These are phyloP conservation scores for Arachis hypogaea DNA, from an alignment of 306 rosid genomes.

Conservation along the genomic window DNA sequence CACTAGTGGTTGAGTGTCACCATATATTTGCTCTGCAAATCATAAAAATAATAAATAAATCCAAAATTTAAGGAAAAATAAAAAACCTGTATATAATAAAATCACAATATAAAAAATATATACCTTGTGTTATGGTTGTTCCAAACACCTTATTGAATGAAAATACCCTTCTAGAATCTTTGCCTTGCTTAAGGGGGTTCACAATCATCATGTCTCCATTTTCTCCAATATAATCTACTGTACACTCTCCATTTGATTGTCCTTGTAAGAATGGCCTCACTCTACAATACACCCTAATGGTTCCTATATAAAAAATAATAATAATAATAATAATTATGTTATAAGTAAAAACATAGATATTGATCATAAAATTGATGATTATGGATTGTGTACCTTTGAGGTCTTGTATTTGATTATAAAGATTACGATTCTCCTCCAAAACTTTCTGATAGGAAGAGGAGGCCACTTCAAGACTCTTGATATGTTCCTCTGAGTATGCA, in stretches of 20 bases:
- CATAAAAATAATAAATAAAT: constrained; percentile 5
- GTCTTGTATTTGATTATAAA: constrained; percentile 98
- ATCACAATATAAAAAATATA: constrained; percentile 16
- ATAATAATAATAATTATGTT: background rate
- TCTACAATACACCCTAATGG: constrained; percentile 92
- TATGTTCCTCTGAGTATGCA: constrained; percentile 63
- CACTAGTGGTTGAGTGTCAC: constrained; percentile 76
- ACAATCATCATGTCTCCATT: constrained; percentile 93
- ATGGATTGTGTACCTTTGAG: constrained; percentile 70
- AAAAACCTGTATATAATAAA: no score
- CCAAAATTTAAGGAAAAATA: background rate
- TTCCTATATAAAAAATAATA: constrained; percentile 56
- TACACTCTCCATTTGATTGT: constrained; percentile 69
- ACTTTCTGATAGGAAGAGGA: constrained; percentile 90
- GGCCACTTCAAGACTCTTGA: constrained; percentile 78
- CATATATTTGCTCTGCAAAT: constrained; percentile 89
- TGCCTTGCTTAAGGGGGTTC: constrained; percentile 87
- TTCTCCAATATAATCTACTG: constrained; percentile 95
- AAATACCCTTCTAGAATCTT: constrained; percentile 87
- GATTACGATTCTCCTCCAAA: constrained; percentile 84
- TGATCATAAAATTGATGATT: background rate
- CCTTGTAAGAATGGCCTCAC: constrained; percentile 89
- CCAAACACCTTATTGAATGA: constrained; percentile 88
- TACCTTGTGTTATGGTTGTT: constrained; percentile 90
- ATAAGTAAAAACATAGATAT: no score